Percentiles rank a stretch among this genome's conserved stretches.
phyloP scores from a whole-genome alignment of 2,329 filamentous ascomycete species.

The Curvularia spicifera region DNA sequence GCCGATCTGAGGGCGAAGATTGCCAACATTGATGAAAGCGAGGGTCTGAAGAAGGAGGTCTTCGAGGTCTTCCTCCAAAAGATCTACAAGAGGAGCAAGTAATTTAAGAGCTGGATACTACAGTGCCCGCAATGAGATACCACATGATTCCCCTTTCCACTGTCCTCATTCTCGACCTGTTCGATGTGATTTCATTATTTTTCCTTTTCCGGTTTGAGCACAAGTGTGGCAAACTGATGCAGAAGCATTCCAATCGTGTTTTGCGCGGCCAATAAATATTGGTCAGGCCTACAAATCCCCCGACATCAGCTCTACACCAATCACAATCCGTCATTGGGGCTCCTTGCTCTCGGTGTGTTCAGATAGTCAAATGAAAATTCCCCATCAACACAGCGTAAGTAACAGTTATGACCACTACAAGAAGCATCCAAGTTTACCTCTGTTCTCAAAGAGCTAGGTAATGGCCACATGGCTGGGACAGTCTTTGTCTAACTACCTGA shows the following conservation, averaged over 20 bases:
- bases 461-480: too few species aligned
- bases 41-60: constrained; percentile 86
- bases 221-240: not conserved
- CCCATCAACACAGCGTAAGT: too few species aligned
- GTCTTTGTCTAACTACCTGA: too few species aligned
- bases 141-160: not conserved
- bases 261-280: not conserved
- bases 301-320: too few species aligned
- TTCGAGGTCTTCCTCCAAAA: constrained; percentile 91
- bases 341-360: too few species aligned
- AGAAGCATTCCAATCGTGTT: not conserved
- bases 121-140: not conserved
- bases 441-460: too few species aligned
- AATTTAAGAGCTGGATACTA: constrained; percentile 38
- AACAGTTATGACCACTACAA: too few species aligned
- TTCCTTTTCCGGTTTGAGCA: not conserved
- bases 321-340: too few species aligned
- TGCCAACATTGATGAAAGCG: constrained; percentile 78
- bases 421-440: too few species aligned
- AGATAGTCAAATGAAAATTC: too few species aligned
- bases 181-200: not conserved
- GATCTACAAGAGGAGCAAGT: constrained; percentile 99
- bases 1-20: constrained; percentile 79
- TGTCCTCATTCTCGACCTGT: not conserved
- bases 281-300: not conserved